Evolutionary conservation across 1,284 basidiomycete genomes (phyloP), one percentile per base, ranked within the genome.

Genomic region (Rhizoctonia solani): DNA sequence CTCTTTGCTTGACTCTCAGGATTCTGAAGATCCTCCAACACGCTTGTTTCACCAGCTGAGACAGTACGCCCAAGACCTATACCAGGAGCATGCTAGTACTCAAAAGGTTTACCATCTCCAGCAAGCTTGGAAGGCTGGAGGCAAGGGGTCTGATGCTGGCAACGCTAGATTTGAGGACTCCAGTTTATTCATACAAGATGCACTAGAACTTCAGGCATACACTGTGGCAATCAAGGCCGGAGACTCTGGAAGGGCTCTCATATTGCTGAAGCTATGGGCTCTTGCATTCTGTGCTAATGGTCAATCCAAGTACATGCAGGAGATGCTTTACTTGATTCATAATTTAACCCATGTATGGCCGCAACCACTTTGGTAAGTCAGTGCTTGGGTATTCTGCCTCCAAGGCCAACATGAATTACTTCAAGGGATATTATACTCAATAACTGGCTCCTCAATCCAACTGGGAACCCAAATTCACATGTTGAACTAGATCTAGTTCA

Each of bases 361-460:
- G 1, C 63, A 69, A 23, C 39, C 70, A 3, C 67, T 80, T 0
- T 69, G 73, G 78, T 79, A 69, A 27, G 72, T 65, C 70, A 56
- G 25, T 39, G 16, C 37, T 8, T 16, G 8, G 9, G 8, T 8
- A 39, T 39, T 39, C 37, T 39, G 16, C 37, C 37, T 8, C 9
- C 16, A 16, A 39, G 16, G 16, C 37, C 16, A 16, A 39, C 37
- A 8, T 8, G 37, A 8, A 39, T 42, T 27, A 46, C 29, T 54
- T 11, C 9, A 32, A 78, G 77, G 0, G 47, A 74, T 3, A 71
- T 77, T 27, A 72, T 79, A 0, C 50, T 79, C 1, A 75, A 79
- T 13, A 80, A 80, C 56, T 80, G 79, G 78, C 73, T 80, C 0
- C 66, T 80, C 1, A 79, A 80, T 68, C 74, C 76, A 0, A 76